A percentile compares a stretch with the other conserved stretches of the same genome.
These are phyloP conservation scores for Oryza brachyantha DNA, from an alignment of 176 grass and related monocot genomes.

Conservation along the genomic window DNA sequence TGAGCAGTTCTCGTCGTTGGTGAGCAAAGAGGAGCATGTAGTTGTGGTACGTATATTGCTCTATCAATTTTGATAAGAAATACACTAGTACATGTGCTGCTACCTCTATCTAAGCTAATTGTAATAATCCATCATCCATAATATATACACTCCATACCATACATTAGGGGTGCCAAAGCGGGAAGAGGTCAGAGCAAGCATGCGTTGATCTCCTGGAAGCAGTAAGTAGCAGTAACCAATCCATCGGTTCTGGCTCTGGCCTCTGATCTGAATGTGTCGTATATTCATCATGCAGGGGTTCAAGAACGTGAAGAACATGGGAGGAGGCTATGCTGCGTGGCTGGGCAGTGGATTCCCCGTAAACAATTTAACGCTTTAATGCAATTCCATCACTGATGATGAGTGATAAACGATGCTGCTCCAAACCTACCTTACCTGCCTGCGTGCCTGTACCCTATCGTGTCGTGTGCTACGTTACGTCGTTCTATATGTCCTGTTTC, in stretches of 20 bases:
- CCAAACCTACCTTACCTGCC: neutral
- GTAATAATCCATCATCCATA: no score
- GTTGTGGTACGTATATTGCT: slow-evolving; percentile 41
- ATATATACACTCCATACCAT: no score
- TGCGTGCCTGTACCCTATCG: no score
- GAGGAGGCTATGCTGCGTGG: slow-evolving; percentile 34
- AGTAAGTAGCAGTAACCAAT: neutral
- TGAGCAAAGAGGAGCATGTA: slow-evolving; percentile 54
- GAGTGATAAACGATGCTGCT: neutral
- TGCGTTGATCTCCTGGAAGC: slow-evolving; percentile 49
- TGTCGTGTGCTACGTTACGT: no score
- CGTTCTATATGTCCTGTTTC: no score
- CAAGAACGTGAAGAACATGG: slow-evolving; percentile 45
- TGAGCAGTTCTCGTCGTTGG: slow-evolving; percentile 51
- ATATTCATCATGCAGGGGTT: slow-evolving; percentile 19
- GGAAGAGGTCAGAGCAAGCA: slow-evolving; percentile 65
- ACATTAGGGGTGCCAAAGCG: slow-evolving; percentile 64
- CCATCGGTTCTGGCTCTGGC: no score
- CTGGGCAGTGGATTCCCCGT: slow-evolving; percentile 1
- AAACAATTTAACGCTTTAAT: neutral
- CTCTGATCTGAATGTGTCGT: no score
- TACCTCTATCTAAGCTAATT: no score
- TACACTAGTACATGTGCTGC: no score
- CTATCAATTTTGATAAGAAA: no score
- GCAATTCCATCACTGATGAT: no score